Evolutionary conservation across 2,329 filamentous ascomycete species (phyloP), one percentile per base, ranked within the genome.

Genomic region (Lasiodiplodia sp.): DNA sequence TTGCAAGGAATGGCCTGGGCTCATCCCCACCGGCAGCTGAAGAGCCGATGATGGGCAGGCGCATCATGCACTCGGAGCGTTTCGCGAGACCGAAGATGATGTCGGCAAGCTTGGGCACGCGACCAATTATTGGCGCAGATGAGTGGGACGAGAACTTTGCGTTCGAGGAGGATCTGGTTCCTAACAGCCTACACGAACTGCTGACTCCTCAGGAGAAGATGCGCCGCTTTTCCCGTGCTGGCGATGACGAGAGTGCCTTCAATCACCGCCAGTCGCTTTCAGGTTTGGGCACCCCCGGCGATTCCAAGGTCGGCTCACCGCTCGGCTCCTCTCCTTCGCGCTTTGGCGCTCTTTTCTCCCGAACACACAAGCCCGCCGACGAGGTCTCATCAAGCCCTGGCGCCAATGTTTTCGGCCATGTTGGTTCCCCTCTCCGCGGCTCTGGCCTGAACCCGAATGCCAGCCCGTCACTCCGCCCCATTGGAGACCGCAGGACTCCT

Each of bases 141-240:
- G 87, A 89, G 64, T 89, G 87, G 84, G 80, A 90, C 76, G 80
- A 90, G 67, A 80, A 81, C 53, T 96, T 96, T 75, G 87, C 91
- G 37, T 95, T 96, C 74, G 93, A 97, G 78, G 94, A 97, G 75
- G 94, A 97, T 75, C 92, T 96, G 74, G 85, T 98, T 11, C 96
- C 95, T 0, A 91, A 85, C 34, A 88, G 85, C 67, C 78, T 91
- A 56, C 87, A 88, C 71, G 88, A 91, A 74, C 83, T 90, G 16
- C 83, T 90, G 40, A 88, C 87, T 0, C 87, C 88, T 0, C 87
- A 89, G 72, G 87, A 89, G 73, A 86, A 85, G 73, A 84, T 87
- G 76, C 83, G 88, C 56, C 83, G 88, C 21, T 83, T 87, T 65
- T 90, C 88, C 14, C 83, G 87, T 56, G 86, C 86, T 16, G 86